Evolutionary conservation across 2,329 filamentous ascomycete genomes (phyloP), one percentile per base, ranked within the genome.

Genomic region (Fusarium anguioides): DNA sequence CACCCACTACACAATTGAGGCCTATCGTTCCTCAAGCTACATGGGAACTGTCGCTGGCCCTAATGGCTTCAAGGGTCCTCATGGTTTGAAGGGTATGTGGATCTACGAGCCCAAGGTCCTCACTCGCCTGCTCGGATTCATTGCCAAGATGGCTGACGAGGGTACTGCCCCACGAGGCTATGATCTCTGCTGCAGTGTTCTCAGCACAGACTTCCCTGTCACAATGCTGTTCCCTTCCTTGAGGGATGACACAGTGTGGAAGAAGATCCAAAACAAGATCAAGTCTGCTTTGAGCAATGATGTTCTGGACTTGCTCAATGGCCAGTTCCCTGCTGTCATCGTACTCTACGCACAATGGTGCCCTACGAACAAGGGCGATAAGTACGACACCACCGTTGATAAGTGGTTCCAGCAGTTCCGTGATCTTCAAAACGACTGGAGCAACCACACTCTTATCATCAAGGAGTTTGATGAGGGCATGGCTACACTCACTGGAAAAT

Each of bases 271-370:
- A 8, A 73, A 76, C 44, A 72, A 78, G 57, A 77, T 78, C 63
- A 78, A 77, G 40, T 70, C 73, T 3, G 66, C 72, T 6, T 73
- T 80, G n/a, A 77, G 77, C 1, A 74, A 79, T 26, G 74, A 78
- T 12, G 77, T 80, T 36, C 77, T 79, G 6, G 66, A 77, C 17
- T 65, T 79, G 39, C 77, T 78, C 2, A 54, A 76, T 6, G 75
- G 77, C 21, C 72, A 69, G 8, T 82, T 78, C 75, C 80, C 80
- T 2, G 75, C 78, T 0, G 70, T 74, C 0, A 82, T 84, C 18
- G 70, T 83, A 7, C 75, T 84, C 12, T 84, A 82, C 39, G 83
- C 82, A 6, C 82, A 84, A 59, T 85, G 81, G 79, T 80, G 82
- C 2, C 81, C 81, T 1, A 76, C 81, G 18, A 71, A 49, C 49